Evolutionary conservation across 108 stramenopile genomes (phyloP).

Genomic region (Cyclotella distinguenda): DNA sequence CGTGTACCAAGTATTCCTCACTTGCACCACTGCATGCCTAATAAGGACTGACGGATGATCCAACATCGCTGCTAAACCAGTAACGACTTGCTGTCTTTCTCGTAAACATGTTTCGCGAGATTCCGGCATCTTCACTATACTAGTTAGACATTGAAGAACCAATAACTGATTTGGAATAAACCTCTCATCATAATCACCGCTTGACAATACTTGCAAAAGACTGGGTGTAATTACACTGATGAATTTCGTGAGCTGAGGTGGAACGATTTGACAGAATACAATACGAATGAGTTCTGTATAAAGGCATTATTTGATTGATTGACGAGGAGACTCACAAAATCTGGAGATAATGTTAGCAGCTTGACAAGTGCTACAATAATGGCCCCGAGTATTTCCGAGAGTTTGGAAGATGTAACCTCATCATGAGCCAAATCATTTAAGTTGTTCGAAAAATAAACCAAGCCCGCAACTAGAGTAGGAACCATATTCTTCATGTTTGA

Average conservation of each 20-base stretch:
- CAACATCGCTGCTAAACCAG: slow-evolving; percentile 21
- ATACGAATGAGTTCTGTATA: neutral
- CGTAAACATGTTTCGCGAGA: slow-evolving; percentile 30
- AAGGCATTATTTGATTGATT: neutral
- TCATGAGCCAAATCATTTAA: slow-evolving; percentile 10
- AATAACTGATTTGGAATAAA: slow-evolving; percentile 35
- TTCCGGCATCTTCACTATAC: slow-evolving; percentile 13
- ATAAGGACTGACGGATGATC: slow-evolving; percentile 41
- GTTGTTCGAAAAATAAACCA: slow-evolving; percentile 46
- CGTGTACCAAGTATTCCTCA: slow-evolving; percentile 40
- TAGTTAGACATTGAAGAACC: slow-evolving; percentile 44
- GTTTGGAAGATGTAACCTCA: slow-evolving; percentile 9
- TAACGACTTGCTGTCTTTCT: slow-evolving; percentile 41
- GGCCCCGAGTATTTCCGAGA: slow-evolving; percentile 13
- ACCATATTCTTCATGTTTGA: slow-evolving; percentile 27
- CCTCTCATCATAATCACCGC: slow-evolving; percentile 5
- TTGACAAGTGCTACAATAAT: slow-evolving; percentile 39
- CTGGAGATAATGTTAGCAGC: slow-evolving; percentile 25
- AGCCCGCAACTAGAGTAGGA: slow-evolving; percentile 37
- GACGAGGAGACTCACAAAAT: slow-evolving; percentile 25
- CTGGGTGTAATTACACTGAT: slow-evolving; percentile 38
- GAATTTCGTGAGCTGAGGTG: slow-evolving; percentile 33
- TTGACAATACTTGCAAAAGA: slow-evolving; percentile 25
- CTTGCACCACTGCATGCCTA: slow-evolving; percentile 42
- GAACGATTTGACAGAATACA: slow-evolving; percentile 2